Evolutionary conservation across 257 asterid species (phyloP).

Genomic region (Ilex aquifolium): DNA sequence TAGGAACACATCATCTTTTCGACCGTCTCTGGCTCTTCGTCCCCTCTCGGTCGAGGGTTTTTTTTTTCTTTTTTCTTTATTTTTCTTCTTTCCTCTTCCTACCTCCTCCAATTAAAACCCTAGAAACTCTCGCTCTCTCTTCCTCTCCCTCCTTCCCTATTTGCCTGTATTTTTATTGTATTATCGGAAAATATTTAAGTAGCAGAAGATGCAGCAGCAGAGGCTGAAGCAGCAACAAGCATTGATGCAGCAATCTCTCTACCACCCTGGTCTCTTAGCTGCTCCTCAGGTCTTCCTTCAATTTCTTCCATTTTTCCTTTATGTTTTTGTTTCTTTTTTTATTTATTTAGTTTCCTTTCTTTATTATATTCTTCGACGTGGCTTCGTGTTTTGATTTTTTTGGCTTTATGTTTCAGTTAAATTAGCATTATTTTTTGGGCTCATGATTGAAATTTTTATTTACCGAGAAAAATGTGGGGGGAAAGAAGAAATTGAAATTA

Average conservation of each 20-base stretch:
- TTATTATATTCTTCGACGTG: neutral
- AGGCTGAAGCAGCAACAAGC: slow-evolving; percentile 65
- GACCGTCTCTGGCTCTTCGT: neutral
- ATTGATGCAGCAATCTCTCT: slow-evolving; percentile 59
- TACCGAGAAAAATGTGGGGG: too few relatives aligned
- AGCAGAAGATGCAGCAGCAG: slow-evolving; percentile 33
- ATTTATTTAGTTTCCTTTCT: neutral
- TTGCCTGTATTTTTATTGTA: neutral
- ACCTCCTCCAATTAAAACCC: slow-evolving; percentile 4
- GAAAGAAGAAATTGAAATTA: too few relatives aligned
- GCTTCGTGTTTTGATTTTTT: too few relatives aligned
- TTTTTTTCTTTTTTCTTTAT: slow-evolving; percentile 15
- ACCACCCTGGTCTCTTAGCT: slow-evolving; percentile 66
- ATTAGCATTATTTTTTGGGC: too few relatives aligned
- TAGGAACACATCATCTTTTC: neutral
- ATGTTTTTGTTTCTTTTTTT: neutral
- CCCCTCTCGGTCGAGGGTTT: slow-evolving; percentile 35
- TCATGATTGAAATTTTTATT: too few relatives aligned
- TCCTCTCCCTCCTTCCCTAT: too few relatives aligned
- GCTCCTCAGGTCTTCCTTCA: slow-evolving; percentile 52
- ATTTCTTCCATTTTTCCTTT: neutral
- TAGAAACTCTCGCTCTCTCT: neutral
- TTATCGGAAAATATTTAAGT: neutral
- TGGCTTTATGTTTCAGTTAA: neutral
- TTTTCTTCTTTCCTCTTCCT: neutral